Percentiles rank a stretch among this genome's conserved stretches.
Conservation (phyloP, 106 monocot species). For the Allium sativum region DNA sequence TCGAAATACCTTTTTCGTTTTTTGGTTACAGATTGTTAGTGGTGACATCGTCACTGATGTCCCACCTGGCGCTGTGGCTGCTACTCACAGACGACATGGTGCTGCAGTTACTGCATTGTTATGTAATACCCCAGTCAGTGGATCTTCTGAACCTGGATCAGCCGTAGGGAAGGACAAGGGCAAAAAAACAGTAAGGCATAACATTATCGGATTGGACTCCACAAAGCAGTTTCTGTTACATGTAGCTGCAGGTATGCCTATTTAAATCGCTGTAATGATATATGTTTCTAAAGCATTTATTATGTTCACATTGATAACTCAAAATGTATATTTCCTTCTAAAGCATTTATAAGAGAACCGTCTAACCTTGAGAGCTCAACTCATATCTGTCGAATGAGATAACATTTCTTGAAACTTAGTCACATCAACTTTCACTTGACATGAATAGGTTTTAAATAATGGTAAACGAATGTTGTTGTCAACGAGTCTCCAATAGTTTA, state of each 20-base stretch:
- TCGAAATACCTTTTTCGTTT: background rate
- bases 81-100: slow-evolving; percentile 93
- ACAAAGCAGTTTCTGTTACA: slow-evolving; percentile 70
- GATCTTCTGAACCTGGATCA: slow-evolving; percentile 60
- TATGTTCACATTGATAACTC: too few relatives aligned
- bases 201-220: slow-evolving; percentile 82
- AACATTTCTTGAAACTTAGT: too few relatives aligned
- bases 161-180: slow-evolving; percentile 85
- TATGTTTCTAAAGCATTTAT: too few relatives aligned
- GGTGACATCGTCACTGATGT: slow-evolving; percentile 94
- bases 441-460: too few relatives aligned
- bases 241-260: slow-evolving; percentile 63
- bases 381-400: too few relatives aligned
- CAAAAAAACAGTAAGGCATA: slow-evolving; percentile 56
- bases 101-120: slow-evolving; percentile 81
- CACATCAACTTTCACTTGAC: too few relatives aligned
- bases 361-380: too few relatives aligned
- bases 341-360: too few relatives aligned
- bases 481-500: too few relatives aligned
- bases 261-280: too few relatives aligned
- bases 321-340: too few relatives aligned
- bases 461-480: too few relatives aligned
- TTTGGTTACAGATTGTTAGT: slow-evolving; percentile 53
- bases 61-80: slow-evolving; percentile 82
- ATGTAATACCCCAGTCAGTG: slow-evolving; percentile 74